phyloP scores from a whole-genome alignment of 1,139 yeast genomes.

The Protomyces pachydermus region DNA sequence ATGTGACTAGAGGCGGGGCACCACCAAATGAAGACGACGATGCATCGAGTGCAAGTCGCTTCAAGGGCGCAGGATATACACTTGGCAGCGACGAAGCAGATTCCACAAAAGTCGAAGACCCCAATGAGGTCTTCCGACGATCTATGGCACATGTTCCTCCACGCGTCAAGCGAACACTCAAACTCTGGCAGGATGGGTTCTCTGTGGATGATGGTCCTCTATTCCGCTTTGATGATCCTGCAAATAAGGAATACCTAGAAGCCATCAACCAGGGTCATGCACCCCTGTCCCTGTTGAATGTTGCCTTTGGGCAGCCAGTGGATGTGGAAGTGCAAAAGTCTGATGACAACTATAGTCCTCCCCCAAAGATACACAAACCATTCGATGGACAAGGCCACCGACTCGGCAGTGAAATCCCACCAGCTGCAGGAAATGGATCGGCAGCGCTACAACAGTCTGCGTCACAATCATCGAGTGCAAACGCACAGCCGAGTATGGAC shows the following conservation, averaged over 20 bases:
- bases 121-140: slow-evolving; percentile 31
- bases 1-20: slow-evolving; percentile 38
- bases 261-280: slow-evolving; percentile 89
- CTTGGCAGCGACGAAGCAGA: slow-evolving; percentile 59
- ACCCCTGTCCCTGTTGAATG: slow-evolving; percentile 77
- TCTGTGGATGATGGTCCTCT: slow-evolving; percentile 87
- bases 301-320: slow-evolving; percentile 89
- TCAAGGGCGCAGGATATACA: slow-evolving; percentile 73
- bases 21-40: slow-evolving; percentile 43
- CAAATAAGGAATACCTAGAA: slow-evolving; percentile 65
- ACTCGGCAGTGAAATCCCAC: slow-evolving; percentile 49
- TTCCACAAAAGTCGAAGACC: slow-evolving; percentile 40
- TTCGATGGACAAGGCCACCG: slow-evolving; percentile 82
- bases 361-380: slow-evolving; percentile 64
- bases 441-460: slow-evolving; percentile 33
- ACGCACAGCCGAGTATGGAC: slow-evolving; percentile 25
- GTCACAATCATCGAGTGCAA: slow-evolving; percentile 31
- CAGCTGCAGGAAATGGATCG: slow-evolving; percentile 54
- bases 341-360: slow-evolving; percentile 72
- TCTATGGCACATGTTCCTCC: slow-evolving; percentile 39
- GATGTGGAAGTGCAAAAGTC: slow-evolving; percentile 81
- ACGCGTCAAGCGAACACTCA: slow-evolving; percentile 68
- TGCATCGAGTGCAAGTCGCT: slow-evolving; percentile 35
- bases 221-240: slow-evolving; percentile 85
- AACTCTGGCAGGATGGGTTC: slow-evolving; percentile 96